Conservation (phyloP, 345 rosid genomes). For the Camelina laxa region DNA sequence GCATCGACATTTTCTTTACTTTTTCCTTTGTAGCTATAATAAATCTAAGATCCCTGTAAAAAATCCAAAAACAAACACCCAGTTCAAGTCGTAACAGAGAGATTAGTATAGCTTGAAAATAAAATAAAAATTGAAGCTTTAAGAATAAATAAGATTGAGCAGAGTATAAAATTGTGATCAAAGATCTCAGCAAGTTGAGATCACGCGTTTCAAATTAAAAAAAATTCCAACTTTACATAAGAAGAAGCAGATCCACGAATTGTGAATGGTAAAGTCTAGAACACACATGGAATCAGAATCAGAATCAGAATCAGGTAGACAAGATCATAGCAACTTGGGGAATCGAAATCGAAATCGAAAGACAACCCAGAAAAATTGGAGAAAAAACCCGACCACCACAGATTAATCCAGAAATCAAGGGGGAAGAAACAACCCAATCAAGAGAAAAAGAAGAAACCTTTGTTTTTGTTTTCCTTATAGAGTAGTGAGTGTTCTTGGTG, state of each 20-base stretch:
- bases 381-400: constrained; percentile 8
- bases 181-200: constrained; percentile 11
- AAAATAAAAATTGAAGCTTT: background rate
- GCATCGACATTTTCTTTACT: constrained; percentile 66
- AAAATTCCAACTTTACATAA: constrained; percentile 29
- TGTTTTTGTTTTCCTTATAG: background rate
- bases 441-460: constrained; percentile 35
- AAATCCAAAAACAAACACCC: background rate
- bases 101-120: constrained; percentile 10
- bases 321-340: background rate
- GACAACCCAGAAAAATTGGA: constrained; percentile 35
- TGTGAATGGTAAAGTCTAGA: constrained; percentile 9
- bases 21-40: background rate
- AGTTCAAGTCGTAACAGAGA: background rate
- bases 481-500: constrained; percentile 51
- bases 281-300: constrained; percentile 24
- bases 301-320: too few species aligned
- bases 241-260: constrained; percentile 55
- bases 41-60: constrained; percentile 46
- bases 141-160: background rate
- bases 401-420: constrained; percentile 40
- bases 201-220: background rate
- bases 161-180: background rate
- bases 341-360: constrained; percentile 39
- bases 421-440: background rate